A percentile compares a stretch with the other conserved stretches of the same genome.
phyloP scores from a whole-genome alignment of 1,284 basidiomycete genomes.

The Phellopilus nigrolimitatus region DNA sequence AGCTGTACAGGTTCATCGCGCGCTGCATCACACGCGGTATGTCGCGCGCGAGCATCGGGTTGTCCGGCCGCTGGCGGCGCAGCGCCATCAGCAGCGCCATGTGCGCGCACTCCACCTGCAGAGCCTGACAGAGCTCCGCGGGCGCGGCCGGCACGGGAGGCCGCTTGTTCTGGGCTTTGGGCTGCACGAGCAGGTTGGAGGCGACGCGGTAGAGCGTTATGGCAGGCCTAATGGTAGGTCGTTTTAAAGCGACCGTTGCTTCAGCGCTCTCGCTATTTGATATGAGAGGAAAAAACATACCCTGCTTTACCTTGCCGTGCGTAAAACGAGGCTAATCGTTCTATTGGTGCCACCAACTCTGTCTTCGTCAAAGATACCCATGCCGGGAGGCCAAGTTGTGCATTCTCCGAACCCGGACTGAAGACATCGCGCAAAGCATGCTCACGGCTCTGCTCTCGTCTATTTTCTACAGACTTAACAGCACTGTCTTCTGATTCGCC shows the following conservation, averaged over 20 bases:
- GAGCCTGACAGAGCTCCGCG: neutral
- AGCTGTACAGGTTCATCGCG: constrained; percentile 44
- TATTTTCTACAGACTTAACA: too few relatives aligned
- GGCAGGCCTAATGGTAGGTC: constrained; percentile 31
- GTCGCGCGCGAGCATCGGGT: constrained; percentile 48
- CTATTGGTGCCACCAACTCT: constrained; percentile 66
- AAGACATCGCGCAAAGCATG: constrained; percentile 22
- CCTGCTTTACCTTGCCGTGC: constrained; percentile 50
- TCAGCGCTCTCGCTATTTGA: constrained; percentile 31
- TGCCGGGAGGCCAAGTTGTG: constrained; percentile 52
- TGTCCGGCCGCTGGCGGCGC: neutral
- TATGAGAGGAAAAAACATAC: constrained; percentile 38
- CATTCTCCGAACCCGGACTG: constrained; percentile 30
- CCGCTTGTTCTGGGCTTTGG: neutral
- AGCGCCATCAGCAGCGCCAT: constrained; percentile 13
- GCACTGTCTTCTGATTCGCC: too few relatives aligned
- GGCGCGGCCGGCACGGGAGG: neutral
- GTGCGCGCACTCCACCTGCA: constrained; percentile 5
- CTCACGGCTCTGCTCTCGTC: too few relatives aligned
- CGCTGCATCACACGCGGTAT: constrained; percentile 38
- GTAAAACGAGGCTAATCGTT: constrained; percentile 63
- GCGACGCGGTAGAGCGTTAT: constrained; percentile 61
- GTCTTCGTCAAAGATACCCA: constrained; percentile 49
- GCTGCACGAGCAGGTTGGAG: constrained; percentile 10
- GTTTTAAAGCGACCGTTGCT: neutral